Conservation (phyloP, 352 stramenopile species). For the Pythium rhizo-oryzae region DNA sequence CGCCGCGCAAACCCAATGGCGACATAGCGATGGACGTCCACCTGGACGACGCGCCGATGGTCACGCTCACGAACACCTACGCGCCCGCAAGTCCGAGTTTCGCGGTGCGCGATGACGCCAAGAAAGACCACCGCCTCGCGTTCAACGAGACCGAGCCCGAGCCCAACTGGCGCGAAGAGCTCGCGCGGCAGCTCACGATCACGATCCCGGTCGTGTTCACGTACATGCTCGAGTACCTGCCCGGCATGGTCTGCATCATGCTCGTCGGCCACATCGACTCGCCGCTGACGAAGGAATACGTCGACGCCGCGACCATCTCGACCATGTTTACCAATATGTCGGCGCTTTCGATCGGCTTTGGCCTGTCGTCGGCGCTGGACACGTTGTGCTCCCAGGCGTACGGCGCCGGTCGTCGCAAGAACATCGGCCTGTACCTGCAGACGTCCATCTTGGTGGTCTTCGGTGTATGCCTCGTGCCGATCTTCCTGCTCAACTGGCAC, state of each 20-base stretch:
- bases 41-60: constrained; percentile 40
- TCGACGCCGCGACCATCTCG: constrained; percentile 61
- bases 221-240: constrained; percentile 57
- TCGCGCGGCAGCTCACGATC: constrained; percentile 45
- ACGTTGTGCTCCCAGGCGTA: constrained; percentile 82
- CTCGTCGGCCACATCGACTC: constrained; percentile 69
- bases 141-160: constrained; percentile 43
- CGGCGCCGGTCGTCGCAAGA: constrained; percentile 50
- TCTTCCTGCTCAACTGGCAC: constrained; percentile 71
- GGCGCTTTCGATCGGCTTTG: constrained; percentile 69
- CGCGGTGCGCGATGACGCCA: constrained; percentile 37
- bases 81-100: constrained; percentile 54
- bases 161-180: constrained; percentile 45
- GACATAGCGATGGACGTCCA: constrained; percentile 27
- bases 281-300: constrained; percentile 53
- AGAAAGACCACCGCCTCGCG: constrained; percentile 41
- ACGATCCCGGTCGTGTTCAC: constrained; percentile 55
- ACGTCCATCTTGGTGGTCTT: constrained; percentile 57
- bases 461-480: constrained; percentile 42
- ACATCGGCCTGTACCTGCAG: constrained; percentile 82
- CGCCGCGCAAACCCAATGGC: constrained; percentile 4
- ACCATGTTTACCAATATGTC: constrained; percentile 81
- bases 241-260: constrained; percentile 61
- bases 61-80: constrained; percentile 57
- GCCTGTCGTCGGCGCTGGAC: constrained; percentile 74